Evolutionary conservation across 176 grass and related monocot genomes (phyloP), one percentile per base, ranked within the genome.

Genomic region (Carex parvula): DNA sequence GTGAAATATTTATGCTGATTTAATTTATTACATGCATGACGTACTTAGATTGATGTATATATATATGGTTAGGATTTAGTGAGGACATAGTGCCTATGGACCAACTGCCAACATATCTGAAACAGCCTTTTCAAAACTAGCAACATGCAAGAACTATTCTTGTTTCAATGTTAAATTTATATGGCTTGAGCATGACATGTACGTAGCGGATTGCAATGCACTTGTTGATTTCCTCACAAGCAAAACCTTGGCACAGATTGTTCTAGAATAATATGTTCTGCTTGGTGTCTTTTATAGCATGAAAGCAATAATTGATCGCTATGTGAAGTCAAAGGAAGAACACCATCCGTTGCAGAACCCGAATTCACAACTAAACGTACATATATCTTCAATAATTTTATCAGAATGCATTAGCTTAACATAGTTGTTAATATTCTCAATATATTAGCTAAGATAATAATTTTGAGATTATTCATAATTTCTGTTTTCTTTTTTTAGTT

Each of bases 401-500:
- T 9, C 17, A 22, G 1, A 24, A 52, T 35, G 10, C 12, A 53
- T 16, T 18, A 37, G 1, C 39, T 69, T 69, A 37, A 17, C 37
- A 69, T 8, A 39, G 30, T 69, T 69, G 5, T 39, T 39, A 18
- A 18, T 41, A 69, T 69, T 37, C 32, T 18, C 0, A 17, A 7
- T 12, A 2, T 35, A 4, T 48, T 48, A 9, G 4, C 20, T 37
- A 39, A 37, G 32, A 39, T 69, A 15, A 33, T 30, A 14, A 72
- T 20, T 72, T 21, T 46, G n/a, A 14, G 18, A 22, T 14, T 18
- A 24, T 8, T 21, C 69, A 50, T 48, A 24, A 72, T 85, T 81
- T 70, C 15, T 87, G 5, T 84, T 87, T 89, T 83, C 20, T 61
- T 70, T 26, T 70, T n/a, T 77, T 73, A 94, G 92, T 42, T 94